Conservation (phyloP, 768 basidiomycete genomes). For the Cystoderma amianthinum region DNA sequence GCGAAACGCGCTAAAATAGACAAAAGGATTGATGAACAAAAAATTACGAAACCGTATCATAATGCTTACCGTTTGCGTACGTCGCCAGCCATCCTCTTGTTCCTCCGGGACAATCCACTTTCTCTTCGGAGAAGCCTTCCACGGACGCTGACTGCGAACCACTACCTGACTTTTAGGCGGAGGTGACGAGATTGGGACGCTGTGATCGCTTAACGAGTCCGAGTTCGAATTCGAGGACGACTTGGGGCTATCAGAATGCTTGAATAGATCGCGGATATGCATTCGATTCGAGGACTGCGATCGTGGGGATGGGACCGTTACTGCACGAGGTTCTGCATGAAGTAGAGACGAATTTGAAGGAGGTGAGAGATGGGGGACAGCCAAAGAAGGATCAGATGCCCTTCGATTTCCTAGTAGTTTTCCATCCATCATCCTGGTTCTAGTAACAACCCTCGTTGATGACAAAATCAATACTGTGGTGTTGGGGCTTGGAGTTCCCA, state of each 20-base stretch:
- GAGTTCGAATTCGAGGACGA: background rate
- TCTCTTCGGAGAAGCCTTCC: background rate
- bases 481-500: too few relatives aligned
- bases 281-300: background rate
- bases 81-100: background rate
- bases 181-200: background rate
- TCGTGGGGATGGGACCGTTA: background rate
- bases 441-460: too few relatives aligned
- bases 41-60: background rate
- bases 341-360: background rate
- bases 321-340: background rate
- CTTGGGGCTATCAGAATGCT: too few relatives aligned
- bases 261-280: background rate
- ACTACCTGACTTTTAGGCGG: background rate
- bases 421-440: background rate
- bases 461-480: too few relatives aligned
- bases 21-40: background rate
- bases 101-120: background rate
- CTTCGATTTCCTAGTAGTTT: background rate
- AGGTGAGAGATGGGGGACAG: background rate
- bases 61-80: background rate
- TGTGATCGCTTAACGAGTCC: background rate
- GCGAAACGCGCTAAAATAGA: conserved; percentile 20
- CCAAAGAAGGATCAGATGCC: background rate
- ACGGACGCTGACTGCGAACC: background rate